phyloP scores from a whole-genome alignment of 2,329 filamentous ascomycete genomes.

The Polychaeton citri region DNA sequence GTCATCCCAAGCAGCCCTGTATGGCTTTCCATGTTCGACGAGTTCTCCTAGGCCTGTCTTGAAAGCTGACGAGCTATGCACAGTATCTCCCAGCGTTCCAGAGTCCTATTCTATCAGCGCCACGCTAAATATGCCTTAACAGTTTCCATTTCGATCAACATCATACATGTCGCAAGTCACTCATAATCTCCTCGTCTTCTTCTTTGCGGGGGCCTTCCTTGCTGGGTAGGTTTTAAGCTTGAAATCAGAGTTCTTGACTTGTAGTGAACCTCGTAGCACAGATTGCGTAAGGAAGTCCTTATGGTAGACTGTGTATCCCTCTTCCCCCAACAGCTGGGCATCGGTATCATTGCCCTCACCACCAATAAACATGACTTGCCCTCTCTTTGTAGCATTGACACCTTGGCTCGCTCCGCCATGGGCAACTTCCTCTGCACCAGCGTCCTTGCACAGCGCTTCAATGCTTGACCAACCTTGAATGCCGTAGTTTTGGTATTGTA shows the following conservation, averaged over 20 bases:
- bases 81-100: too few relatives aligned
- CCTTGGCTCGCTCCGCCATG: conserved; percentile 8
- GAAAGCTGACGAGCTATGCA: too few relatives aligned
- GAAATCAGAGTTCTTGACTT: conserved; percentile 28
- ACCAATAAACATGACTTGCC: conserved; percentile 25
- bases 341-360: conserved; percentile 24
- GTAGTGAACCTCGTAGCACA: conserved; percentile 29
- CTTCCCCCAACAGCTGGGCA: conserved; percentile 18
- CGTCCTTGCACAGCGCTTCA: conserved; percentile 22
- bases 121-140: too few relatives aligned
- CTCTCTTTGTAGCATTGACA: conserved; percentile 5
- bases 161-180: too few relatives aligned
- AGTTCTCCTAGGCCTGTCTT: too few relatives aligned
- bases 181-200: too few relatives aligned
- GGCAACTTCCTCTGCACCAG: conserved; percentile 24
- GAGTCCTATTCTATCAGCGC: too few relatives aligned
- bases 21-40: too few relatives aligned
- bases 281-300: conserved; percentile 31
- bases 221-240: too few relatives aligned
- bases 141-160: too few relatives aligned
- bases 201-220: too few relatives aligned
- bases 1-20: too few relatives aligned
- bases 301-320: conserved; percentile 24
- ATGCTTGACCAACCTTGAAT: conserved; percentile 26
- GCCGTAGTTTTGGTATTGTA: conserved; percentile 19